phyloP scores from a whole-genome alignment of 495 filamentous ascomycete genomes.

The Penicillium psychrofluorescens region DNA sequence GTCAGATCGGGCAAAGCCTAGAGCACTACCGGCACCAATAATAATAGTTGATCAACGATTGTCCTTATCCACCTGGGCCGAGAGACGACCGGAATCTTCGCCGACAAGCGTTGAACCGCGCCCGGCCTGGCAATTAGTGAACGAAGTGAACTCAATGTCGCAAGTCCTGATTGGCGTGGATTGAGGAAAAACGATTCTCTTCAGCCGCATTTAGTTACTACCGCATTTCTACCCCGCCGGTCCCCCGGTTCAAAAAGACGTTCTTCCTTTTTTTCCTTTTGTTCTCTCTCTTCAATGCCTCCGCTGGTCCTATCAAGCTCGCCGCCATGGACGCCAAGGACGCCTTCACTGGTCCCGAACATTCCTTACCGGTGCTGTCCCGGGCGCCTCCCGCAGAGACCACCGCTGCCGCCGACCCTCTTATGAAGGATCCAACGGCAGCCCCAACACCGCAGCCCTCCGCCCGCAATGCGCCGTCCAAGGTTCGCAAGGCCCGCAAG shows the following conservation, averaged over 20 bases:
- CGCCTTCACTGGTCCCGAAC: constrained; percentile 16
- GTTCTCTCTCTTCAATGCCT: constrained; percentile 1
- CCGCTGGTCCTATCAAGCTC: constrained; percentile 9
- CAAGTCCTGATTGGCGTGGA: too few species aligned
- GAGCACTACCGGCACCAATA: too few species aligned
- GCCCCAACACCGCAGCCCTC: neutral
- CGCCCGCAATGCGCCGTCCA: constrained; percentile 22
- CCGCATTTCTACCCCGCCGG: constrained; percentile 10
- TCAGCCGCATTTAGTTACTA: neutral
- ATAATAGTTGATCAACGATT: too few species aligned
- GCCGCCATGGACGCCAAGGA: constrained; percentile 30
- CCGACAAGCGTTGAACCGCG: too few species aligned
- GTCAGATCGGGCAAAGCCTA: too few species aligned
- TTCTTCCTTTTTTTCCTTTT: constrained; percentile 9
- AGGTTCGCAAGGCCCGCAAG: constrained; percentile 36
- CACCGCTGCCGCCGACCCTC: constrained; percentile 8
- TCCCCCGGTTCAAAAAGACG: constrained; percentile 14
- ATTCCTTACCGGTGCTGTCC: constrained; percentile 21
- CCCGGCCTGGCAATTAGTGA: too few species aligned
- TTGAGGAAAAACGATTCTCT: too few species aligned
- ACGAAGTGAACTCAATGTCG: too few species aligned
- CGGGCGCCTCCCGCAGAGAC: constrained; percentile 11
- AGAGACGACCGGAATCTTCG: too few species aligned
- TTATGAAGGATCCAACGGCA: too few species aligned
- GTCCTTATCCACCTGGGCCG: too few species aligned